Evolutionary conservation across 2,329 filamentous ascomycete species (phyloP).

Genomic region (Zymoseptoria crescenta): DNA sequence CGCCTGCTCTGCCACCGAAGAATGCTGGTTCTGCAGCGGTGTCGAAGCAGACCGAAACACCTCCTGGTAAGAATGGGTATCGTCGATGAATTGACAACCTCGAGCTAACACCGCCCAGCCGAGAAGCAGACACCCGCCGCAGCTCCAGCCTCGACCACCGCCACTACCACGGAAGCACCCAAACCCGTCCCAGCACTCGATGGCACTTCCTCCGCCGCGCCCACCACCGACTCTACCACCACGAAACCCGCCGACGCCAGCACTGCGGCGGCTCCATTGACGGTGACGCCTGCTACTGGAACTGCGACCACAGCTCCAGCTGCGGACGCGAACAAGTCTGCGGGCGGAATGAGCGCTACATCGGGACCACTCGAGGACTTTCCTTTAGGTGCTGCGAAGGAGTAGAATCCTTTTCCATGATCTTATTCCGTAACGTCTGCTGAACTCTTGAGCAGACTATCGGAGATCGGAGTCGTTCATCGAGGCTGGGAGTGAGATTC

Average conservation of each 20-base stretch:
- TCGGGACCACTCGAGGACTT: constrained; percentile 18
- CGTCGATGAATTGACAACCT: not conserved
- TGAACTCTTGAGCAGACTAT: constrained; percentile 3
- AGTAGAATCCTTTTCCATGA: not conserved
- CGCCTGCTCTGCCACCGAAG: constrained; percentile 15
- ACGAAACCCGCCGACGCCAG: not conserved
- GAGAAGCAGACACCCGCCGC: not conserved
- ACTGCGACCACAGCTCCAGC: not conserved
- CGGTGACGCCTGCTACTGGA: not conserved
- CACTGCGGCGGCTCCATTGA: not conserved
- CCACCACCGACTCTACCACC: not conserved
- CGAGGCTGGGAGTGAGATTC: not conserved
- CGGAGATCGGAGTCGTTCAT: constrained; percentile 4
- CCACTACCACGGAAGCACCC: constrained; percentile 2
- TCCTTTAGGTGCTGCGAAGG: constrained; percentile 6
- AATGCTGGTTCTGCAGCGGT: constrained; percentile 4
- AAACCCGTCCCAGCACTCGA: not conserved
- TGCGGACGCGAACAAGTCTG: constrained; percentile 4
- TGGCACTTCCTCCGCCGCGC: not conserved
- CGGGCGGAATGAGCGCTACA: constrained; percentile 18
- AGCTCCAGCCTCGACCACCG: not conserved
- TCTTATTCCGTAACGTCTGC: not conserved
- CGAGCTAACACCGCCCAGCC: not conserved
- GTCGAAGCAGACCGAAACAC: not conserved
- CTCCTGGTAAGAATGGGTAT: not conserved